phyloP scores from a whole-genome alignment of 306 rosid species.

The Rubus parviflorus region DNA sequence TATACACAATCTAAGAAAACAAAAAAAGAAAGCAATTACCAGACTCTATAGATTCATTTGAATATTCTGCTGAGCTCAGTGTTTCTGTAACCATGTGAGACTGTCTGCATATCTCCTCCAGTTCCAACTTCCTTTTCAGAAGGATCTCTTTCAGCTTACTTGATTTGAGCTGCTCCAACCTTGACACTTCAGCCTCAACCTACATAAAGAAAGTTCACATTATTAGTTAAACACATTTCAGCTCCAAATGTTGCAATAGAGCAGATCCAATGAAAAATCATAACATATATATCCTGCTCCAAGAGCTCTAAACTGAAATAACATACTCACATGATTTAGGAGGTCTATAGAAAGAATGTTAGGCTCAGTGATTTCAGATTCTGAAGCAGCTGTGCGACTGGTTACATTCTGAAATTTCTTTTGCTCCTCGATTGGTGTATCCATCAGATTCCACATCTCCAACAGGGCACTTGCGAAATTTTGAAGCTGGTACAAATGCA shows the following conservation, averaged over 20 bases:
- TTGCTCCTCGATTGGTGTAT: constrained; percentile 62
- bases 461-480: constrained; percentile 46
- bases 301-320: not conserved
- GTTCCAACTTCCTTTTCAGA: constrained; percentile 55
- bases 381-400: constrained; percentile 57
- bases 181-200: constrained; percentile 70
- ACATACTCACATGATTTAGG: constrained; percentile 48
- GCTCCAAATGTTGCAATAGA: not conserved
- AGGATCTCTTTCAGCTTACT: constrained; percentile 63
- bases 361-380: constrained; percentile 57
- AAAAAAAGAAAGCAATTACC: constrained; percentile 27
- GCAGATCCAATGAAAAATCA: not conserved
- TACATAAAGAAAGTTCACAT: constrained; percentile 24
- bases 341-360: constrained; percentile 53
- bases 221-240: not conserved
- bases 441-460: constrained; percentile 84
- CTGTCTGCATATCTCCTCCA: constrained; percentile 57
- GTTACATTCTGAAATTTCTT: constrained; percentile 55
- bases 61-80: constrained; percentile 28
- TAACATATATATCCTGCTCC: not conserved
- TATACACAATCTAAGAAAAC: not conserved
- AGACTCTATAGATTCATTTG: constrained; percentile 44
- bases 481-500: constrained; percentile 53
- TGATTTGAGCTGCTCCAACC: constrained; percentile 68
- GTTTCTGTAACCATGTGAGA: constrained; percentile 49